These are phyloP conservation scores for Thermomyces lanuginosus DNA, from an alignment of 2,329 filamentous ascomycete genomes.

Conservation along the genomic window DNA sequence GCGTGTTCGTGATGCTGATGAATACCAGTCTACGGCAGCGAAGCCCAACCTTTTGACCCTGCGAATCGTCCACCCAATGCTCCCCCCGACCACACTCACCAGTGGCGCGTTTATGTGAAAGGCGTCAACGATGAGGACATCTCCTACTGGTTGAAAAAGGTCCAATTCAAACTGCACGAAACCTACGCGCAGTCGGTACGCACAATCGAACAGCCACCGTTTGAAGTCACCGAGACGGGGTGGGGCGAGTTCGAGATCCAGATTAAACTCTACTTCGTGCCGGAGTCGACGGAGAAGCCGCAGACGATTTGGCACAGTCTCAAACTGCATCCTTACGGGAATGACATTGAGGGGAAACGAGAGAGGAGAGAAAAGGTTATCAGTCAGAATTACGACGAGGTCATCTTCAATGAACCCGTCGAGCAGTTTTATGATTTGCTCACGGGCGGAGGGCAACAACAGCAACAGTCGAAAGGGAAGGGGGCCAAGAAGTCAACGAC, in stretches of 20 bases:
- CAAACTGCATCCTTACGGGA: slow-evolving; percentile 76
- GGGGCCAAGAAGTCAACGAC: slow-evolving; percentile 39
- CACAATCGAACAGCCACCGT: slow-evolving; percentile 66
- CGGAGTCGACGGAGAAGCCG: slow-evolving; percentile 78
- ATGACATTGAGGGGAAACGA: slow-evolving; percentile 57
- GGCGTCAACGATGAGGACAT: slow-evolving; percentile 81
- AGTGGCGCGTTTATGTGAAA: slow-evolving; percentile 88
- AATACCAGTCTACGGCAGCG: slow-evolving; percentile 58
- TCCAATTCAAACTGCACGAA: slow-evolving; percentile 96
- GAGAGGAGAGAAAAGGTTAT: slow-evolving; percentile 48
- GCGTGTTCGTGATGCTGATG: no score
- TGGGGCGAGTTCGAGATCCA: slow-evolving; percentile 98
- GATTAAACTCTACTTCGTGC: slow-evolving; percentile 83
- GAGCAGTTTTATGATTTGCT: slow-evolving; percentile 80
- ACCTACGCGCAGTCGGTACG: slow-evolving; percentile 85
- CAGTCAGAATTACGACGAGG: slow-evolving; percentile 76
- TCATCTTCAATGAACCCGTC: slow-evolving; percentile 94
- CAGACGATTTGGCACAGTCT: slow-evolving; percentile 91
- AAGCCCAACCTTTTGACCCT: slow-evolving; percentile 64
- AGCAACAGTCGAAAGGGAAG: slow-evolving; percentile 36
- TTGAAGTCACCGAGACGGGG: slow-evolving; percentile 78
- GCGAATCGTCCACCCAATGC: slow-evolving; percentile 57
- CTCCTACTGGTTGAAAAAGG: slow-evolving; percentile 88
- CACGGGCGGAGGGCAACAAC: slow-evolving; percentile 47
- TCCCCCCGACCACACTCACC: slow-evolving; percentile 85